Percentiles rank a stretch among this genome's conserved stretches.
phyloP scores from a whole-genome alignment of 805 yeast species.

The Yueomyces sp. region DNA sequence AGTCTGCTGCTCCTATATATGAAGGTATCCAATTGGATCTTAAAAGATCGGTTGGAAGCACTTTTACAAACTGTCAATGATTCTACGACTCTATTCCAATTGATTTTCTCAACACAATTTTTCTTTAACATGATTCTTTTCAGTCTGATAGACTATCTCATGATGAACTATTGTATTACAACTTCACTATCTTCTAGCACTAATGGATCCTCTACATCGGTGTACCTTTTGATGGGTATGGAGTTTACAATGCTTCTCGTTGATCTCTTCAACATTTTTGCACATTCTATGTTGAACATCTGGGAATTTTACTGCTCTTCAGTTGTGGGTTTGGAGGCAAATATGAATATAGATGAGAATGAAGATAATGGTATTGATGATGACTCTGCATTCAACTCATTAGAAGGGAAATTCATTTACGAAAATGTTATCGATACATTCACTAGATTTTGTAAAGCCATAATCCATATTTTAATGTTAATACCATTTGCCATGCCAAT shows the following conservation, averaged over 20 bases:
- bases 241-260: slow-evolving; percentile 57
- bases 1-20: slow-evolving; percentile 32
- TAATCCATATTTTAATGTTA: slow-evolving; percentile 33
- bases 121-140: slow-evolving; percentile 33
- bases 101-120: slow-evolving; percentile 25
- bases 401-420: slow-evolving; percentile 60
- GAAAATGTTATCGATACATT: slow-evolving; percentile 43
- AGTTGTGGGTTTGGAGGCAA: not conserved
- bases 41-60: slow-evolving; percentile 34
- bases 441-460: slow-evolving; percentile 35
- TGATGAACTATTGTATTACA: slow-evolving; percentile 44
- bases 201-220: slow-evolving; percentile 31
- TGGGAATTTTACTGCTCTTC: slow-evolving; percentile 32
- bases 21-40: slow-evolving; percentile 68
- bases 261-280: slow-evolving; percentile 28
- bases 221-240: slow-evolving; percentile 57
- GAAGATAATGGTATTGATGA: slow-evolving; percentile 28
- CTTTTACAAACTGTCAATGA: slow-evolving; percentile 32
- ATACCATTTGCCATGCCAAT: slow-evolving; percentile 33
- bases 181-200: slow-evolving; percentile 8
- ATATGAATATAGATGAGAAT: slow-evolving; percentile 2
- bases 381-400: slow-evolving; percentile 21
- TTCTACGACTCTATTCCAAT: slow-evolving; percentile 20
- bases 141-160: slow-evolving; percentile 34
- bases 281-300: slow-evolving; percentile 26